Base-by-base conservation (phyloP, 306 rosid genomes). In the Vigna mungo region DNA sequence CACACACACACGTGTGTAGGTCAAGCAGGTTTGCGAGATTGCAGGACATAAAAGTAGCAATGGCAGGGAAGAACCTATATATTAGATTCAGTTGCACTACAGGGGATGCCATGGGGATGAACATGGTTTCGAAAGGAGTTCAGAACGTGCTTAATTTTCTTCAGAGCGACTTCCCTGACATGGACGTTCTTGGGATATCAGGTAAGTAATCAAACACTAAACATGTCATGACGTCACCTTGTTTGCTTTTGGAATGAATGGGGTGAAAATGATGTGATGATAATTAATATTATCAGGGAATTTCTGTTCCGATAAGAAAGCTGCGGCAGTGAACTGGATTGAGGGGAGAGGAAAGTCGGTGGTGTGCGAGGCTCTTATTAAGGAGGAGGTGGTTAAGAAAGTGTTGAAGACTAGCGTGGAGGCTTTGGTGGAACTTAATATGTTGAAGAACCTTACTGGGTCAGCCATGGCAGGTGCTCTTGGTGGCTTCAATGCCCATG, bases 31-130 rank as follows among this genome's bases (percentile, higher is more conserved):
- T 92, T 62, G 97, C 88, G 0, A 86, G 84, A 65, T 75, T 94
- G 12, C 97, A 94, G 66, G 77, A 14, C 9, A 81, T 94, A 2
- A 87, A 92, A 56, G 80, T 89, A 34, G 63, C 85, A 0, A 12
- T 94, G 1, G 97, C 96, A 11, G 98, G 98, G 15, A 94, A 89
- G 87, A 94, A 92, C 61, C 75, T 92, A 14, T 92, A 89, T 73
- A 83, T 84, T 61, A 90, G 98, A 78, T 94, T 94, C 84, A 48
- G 77, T 14, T 94, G 96, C 83, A 80, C 88, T 77, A 94, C 98
- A 0, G 98, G 97, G 3, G 98, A 94, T 27, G 98, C 98, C 10
- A 94, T 94, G 98, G 98, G 98, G 23, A 94, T 94, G 98, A 94
- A 94, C 85, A 94, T 94, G 98, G 89, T 94, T 8, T 94, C 98